Evolutionary conservation across 371 early-diverging fungal genomes (phyloP).

Genomic region (Coelomomyces lativittatus): DNA sequence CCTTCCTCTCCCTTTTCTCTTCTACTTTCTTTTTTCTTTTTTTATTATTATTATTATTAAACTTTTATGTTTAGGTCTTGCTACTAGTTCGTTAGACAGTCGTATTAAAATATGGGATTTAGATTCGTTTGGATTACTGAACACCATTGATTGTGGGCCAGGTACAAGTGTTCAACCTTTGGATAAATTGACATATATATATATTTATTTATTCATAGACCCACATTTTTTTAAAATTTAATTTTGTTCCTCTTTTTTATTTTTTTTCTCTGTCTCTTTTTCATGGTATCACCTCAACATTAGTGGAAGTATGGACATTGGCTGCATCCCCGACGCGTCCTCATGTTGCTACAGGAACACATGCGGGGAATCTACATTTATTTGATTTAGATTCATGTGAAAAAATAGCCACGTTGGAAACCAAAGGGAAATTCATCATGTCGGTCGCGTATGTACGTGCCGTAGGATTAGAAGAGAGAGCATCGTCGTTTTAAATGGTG

Average conservation of each 20-base stretch:
- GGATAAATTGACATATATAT: neutral
- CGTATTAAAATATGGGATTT: slow-evolving; percentile 64
- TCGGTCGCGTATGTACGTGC: slow-evolving; percentile 51
- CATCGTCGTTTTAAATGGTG: no score
- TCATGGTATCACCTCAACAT: neutral
- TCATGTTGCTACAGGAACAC: slow-evolving; percentile 51
- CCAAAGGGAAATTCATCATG: slow-evolving; percentile 56
- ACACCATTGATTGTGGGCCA: slow-evolving; percentile 46
- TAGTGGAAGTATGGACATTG: slow-evolving; percentile 56
- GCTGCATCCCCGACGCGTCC: slow-evolving; percentile 54
- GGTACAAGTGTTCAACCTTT: slow-evolving; percentile 8
- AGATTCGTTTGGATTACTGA: slow-evolving; percentile 17
- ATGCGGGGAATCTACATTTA: slow-evolving; percentile 48
- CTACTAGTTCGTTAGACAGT: slow-evolving; percentile 58
- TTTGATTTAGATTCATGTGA: slow-evolving; percentile 48
- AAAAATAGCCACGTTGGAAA: slow-evolving; percentile 37
- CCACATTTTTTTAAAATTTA: no score
- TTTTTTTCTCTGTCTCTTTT: neutral
- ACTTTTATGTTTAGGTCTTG: slow-evolving; percentile 22
- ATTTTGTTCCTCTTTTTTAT: neutral
- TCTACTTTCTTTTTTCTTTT: neutral
- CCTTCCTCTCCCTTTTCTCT: neutral
- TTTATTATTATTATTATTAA: neutral
- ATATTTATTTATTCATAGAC: no score
- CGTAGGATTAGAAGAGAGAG: no score